Conservation (phyloP, 768 basidiomycete species). For the Trametes coccinea region DNA sequence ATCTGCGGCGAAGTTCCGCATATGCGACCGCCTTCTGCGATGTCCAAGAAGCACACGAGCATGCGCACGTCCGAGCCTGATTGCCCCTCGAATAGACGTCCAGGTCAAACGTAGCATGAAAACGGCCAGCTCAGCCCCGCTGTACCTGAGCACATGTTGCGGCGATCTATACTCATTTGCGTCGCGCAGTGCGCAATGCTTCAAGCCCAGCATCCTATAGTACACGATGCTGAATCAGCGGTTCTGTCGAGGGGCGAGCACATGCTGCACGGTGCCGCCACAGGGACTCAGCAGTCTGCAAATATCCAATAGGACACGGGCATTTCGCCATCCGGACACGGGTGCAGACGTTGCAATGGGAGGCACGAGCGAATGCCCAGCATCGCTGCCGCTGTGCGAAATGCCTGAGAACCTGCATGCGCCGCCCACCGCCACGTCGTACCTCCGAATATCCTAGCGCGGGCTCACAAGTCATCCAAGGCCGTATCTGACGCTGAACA, state of each 20-base stretch:
- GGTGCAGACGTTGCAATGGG: background rate
- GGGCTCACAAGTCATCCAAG: no score
- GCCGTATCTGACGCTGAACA: no score
- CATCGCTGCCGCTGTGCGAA: no score
- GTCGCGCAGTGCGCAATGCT: background rate
- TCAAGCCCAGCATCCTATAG: background rate
- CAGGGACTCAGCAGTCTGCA: background rate
- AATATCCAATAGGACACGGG: background rate
- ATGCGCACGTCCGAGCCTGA: background rate
- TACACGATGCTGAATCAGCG: background rate
- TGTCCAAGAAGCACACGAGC: background rate
- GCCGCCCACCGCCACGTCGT: no score
- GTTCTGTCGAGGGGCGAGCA: background rate
- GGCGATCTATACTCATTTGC: background rate
- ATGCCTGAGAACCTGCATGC: no score
- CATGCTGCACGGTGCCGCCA: background rate
- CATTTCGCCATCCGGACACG: background rate
- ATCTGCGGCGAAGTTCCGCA: background rate
- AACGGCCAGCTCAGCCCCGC: background rate
- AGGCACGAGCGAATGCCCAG: no score
- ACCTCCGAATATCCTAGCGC: no score
- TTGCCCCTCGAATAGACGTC: background rate
- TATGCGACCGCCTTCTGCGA: background rate
- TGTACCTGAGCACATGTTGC: background rate
- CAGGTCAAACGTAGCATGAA: background rate